Conservation (phyloP, 2,329 filamentous ascomycete genomes). For the Sporothrix variecibatus region DNA sequence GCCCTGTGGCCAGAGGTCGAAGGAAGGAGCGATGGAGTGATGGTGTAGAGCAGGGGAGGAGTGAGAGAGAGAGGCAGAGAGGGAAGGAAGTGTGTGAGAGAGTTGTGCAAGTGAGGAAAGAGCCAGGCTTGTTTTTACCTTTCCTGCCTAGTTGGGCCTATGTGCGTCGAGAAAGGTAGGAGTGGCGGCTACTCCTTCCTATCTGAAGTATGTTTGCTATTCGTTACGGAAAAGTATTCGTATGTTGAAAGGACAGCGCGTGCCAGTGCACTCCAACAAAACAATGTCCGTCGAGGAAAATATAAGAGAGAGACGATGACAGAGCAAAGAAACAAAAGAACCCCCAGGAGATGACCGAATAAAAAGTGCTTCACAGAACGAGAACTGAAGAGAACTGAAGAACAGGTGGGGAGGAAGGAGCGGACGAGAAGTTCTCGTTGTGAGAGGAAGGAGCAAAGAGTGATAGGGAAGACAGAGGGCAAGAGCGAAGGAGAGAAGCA, state of each 20-base stretch:
- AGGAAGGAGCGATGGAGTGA: slow-evolving; percentile 11
- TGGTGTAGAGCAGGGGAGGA: background rate
- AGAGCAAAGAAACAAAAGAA: background rate
- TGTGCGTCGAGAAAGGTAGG: background rate
- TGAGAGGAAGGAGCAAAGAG: background rate
- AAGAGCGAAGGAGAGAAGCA: background rate
- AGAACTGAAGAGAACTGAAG: background rate
- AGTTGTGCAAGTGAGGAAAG: slow-evolving; percentile 11
- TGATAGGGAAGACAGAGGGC: background rate
- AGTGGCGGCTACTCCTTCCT: slow-evolving; percentile 16
- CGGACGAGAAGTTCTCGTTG: slow-evolving; percentile 8
- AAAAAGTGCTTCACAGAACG: background rate
- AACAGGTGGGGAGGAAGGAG: background rate
- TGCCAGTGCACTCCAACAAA: background rate
- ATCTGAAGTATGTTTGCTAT: background rate
- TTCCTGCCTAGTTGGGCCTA: slow-evolving; percentile 21
- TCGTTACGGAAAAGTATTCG: background rate
- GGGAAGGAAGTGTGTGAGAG: background rate
- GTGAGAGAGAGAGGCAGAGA: background rate
- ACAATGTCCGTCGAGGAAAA: background rate
- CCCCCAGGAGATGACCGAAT: background rate
- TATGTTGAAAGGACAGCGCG: background rate
- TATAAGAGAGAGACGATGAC: background rate
- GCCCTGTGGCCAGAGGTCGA: slow-evolving; percentile 2
- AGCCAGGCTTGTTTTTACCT: background rate